Evolutionary conservation across 2,329 filamentous ascomycete genomes (phyloP).

Genomic region (Arthrobotrys musiformis): DNA sequence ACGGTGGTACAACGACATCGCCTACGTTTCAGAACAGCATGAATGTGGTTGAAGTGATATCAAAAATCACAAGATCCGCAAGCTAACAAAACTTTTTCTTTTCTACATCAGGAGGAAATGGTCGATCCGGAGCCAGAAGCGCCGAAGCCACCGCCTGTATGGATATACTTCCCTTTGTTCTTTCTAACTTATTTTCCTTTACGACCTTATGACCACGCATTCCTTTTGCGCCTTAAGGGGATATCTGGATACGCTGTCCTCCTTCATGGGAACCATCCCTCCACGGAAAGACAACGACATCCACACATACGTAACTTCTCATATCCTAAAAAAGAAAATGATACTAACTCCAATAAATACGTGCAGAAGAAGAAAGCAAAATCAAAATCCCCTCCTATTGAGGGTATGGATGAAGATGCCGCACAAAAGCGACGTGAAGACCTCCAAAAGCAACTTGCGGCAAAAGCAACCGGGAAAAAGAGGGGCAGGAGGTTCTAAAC

Average conservation of each 20-base stretch:
- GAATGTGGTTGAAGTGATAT: constrained; percentile 24
- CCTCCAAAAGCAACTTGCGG: constrained; percentile 58
- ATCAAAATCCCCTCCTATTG: constrained; percentile 52
- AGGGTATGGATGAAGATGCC: constrained; percentile 58
- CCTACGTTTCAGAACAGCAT: not conserved
- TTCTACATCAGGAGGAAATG: constrained; percentile 50
- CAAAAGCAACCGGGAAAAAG: constrained; percentile 58
- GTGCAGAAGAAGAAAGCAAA: constrained; percentile 51
- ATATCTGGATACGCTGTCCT: not conserved
- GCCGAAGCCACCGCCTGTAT: constrained; percentile 50
- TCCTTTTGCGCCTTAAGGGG: not conserved
- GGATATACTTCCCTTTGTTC: constrained; percentile 17
- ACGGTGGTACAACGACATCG: not conserved
- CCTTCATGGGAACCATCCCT: not conserved
- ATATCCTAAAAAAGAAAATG: not conserved
- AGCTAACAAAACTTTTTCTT: constrained; percentile 27
- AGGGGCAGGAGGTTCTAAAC: constrained; percentile 59
- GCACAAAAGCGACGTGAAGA: constrained; percentile 58
- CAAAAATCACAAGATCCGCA: constrained; percentile 18
- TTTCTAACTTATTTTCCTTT: constrained; percentile 10
- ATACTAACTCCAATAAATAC: constrained; percentile 26
- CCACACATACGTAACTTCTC: not conserved
- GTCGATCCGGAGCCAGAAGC: constrained; percentile 47
- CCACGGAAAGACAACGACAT: not conserved
- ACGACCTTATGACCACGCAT: not conserved